phyloP scores from a whole-genome alignment of 371 early-diverging fungal species.

The Apophysomyces trapeziformis region DNA sequence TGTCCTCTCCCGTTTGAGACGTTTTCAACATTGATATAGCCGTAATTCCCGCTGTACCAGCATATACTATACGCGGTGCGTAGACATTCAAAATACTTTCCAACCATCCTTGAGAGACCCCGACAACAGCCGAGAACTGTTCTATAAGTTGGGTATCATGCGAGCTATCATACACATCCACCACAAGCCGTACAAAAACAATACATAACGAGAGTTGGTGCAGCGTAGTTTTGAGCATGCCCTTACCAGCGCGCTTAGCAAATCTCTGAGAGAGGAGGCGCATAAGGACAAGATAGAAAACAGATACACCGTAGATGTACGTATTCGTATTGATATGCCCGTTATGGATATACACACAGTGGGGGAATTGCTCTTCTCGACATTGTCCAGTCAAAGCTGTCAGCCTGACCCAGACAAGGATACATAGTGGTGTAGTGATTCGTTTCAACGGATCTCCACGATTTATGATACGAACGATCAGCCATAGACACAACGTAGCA shows the following conservation, averaged over 20 bases:
- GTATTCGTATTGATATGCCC: conserved; percentile 23
- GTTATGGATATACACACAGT: conserved; percentile 58
- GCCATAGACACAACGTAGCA: conserved; percentile 32
- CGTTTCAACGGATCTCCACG: background rate
- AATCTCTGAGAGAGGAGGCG: background rate
- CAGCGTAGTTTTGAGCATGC: background rate
- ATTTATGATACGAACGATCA: conserved; percentile 18
- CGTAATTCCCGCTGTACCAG: conserved; percentile 10
- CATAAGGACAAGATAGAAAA: conserved; percentile 5
- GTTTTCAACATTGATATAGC: background rate
- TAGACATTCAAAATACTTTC: conserved; percentile 30
- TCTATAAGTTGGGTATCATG: background rate
- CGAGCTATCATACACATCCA: conserved; percentile 26
- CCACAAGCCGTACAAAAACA: conserved; percentile 20
- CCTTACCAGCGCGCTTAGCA: background rate
- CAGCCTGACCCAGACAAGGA: conserved; percentile 62
- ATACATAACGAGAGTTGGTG: conserved; percentile 20
- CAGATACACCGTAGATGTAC: background rate
- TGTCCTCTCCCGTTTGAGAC: too few species aligned
- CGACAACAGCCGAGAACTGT: background rate
- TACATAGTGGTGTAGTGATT: conserved; percentile 33
- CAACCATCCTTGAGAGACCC: background rate
- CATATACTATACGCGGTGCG: conserved; percentile 38
- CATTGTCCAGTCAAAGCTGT: conserved; percentile 75
- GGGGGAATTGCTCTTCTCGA: conserved; percentile 84